These are phyloP conservation scores for Diospyros kaki DNA, from an alignment of 148 eudicot genomes.

Conservation along the genomic window DNA sequence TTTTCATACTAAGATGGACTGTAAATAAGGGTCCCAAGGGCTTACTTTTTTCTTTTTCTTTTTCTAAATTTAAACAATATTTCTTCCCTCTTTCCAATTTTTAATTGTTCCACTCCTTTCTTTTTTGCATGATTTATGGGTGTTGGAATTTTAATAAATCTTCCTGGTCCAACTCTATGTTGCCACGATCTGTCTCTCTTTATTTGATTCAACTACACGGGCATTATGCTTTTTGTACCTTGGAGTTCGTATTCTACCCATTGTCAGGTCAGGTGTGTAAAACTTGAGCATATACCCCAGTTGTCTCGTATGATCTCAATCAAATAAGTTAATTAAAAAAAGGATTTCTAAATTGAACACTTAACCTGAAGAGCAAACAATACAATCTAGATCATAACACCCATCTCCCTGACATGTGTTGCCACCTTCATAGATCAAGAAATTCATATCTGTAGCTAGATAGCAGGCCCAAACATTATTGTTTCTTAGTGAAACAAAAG, in stretches of 20 bases:
- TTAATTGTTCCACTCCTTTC: not conserved
- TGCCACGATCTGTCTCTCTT: conserved; percentile 30
- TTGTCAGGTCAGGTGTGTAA: conserved; percentile 26
- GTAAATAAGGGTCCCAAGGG: conserved; percentile 9
- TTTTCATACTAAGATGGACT: conserved; percentile 23
- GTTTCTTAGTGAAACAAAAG: not conserved
- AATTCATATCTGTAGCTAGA: not conserved
- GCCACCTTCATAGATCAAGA: not conserved
- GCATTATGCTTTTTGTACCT: conserved; percentile 57
- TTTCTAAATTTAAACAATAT: conserved; percentile 3
- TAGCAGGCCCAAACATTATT: not conserved
- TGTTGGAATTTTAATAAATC: conserved; percentile 47
- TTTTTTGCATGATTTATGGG: conserved; percentile 23
- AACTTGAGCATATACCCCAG: conserved; percentile 10
- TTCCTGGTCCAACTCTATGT: conserved; percentile 29
- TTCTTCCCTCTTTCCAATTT: not conserved
- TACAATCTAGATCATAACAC: not conserved
- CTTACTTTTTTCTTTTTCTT: conserved; percentile 14
- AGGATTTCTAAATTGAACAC: conserved; percentile 11
- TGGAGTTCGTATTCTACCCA: conserved; percentile 48
- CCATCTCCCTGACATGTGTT: not conserved
- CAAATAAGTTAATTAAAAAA: not conserved
- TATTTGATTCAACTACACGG: conserved; percentile 75
- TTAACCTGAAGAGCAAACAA: conserved; percentile 3
- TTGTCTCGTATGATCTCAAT: conserved; percentile 14